Conservation (phyloP, 108 stramenopile genomes). For the Nitzschia sp. region DNA sequence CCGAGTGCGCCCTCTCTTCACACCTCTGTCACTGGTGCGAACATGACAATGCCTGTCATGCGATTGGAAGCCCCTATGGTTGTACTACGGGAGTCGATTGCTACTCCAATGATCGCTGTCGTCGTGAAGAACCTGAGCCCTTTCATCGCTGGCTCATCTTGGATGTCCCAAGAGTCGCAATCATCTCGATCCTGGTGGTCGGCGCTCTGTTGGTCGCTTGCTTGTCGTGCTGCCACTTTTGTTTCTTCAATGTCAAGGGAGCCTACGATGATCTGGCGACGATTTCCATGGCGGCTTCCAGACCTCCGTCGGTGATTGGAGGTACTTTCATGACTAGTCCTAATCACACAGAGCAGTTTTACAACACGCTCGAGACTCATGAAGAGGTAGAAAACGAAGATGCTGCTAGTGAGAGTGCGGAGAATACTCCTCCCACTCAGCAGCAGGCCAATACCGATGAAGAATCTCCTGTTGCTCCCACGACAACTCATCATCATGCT, state of each 20-base stretch:
- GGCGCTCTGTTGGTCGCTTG: constrained; percentile 52
- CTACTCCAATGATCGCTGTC: constrained; percentile 84
- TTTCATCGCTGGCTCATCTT: constrained; percentile 33
- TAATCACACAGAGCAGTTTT: constrained; percentile 7
- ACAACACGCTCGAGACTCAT: constrained; percentile 15
- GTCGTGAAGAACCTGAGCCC: constrained; percentile 59
- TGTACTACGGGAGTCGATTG: constrained; percentile 82
- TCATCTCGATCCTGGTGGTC: constrained; percentile 36
- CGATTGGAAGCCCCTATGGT: constrained; percentile 77
- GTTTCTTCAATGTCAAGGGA: constrained; percentile 45
- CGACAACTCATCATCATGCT: background rate
- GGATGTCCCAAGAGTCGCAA: constrained; percentile 42
- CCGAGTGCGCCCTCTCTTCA: constrained; percentile 57
- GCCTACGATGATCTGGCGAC: constrained; percentile 66
- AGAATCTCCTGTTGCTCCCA: constrained; percentile 2
- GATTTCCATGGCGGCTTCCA: constrained; percentile 5
- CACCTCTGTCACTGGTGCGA: constrained; percentile 81
- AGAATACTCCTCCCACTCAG: background rate
- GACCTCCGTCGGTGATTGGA: constrained; percentile 16
- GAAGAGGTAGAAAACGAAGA: constrained; percentile 34
- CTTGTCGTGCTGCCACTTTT: constrained; percentile 54
- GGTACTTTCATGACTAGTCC: background rate
- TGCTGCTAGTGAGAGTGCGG: constrained; percentile 18
- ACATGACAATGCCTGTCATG: constrained; percentile 82
- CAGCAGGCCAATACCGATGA: background rate